These are phyloP conservation scores for Candida sojae DNA, from an alignment of 1,139 yeast species.

Conservation along the genomic window DNA sequence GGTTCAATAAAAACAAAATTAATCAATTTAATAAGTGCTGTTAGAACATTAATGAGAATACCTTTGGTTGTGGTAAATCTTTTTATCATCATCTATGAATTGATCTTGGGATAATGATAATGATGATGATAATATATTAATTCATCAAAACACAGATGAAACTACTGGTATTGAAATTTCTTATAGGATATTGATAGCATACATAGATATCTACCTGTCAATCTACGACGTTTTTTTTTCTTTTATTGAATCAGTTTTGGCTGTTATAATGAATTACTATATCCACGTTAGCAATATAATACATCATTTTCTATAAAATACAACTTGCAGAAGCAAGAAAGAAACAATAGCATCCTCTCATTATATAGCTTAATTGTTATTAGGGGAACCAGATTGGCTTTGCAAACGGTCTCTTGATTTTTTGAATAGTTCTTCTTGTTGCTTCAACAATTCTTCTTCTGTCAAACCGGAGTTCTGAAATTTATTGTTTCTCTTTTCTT, in stretches of 20 bases:
- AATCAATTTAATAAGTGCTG: constrained; percentile 46
- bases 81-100: constrained; percentile 42
- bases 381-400: constrained; percentile 18
- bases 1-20: constrained; percentile 39
- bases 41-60: constrained; percentile 47
- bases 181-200: not conserved
- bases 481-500: constrained; percentile 90
- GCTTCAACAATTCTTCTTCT: constrained; percentile 87
- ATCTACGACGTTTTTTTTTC: not conserved
- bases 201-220: not conserved
- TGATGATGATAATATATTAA: not conserved
- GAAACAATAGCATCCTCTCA: too few relatives aligned
- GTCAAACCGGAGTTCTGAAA: constrained; percentile 89
- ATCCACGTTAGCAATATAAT: not conserved
- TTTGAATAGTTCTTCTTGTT: constrained; percentile 91
- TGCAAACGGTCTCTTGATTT: constrained; percentile 81
- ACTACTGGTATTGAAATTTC: too few relatives aligned
- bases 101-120: constrained; percentile 37
- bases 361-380: constrained; percentile 2
- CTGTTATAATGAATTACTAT: not conserved
- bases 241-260: not conserved
- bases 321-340: not conserved
- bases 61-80: constrained; percentile 46
- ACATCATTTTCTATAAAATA: not conserved
- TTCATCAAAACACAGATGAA: too few relatives aligned